A percentile compares a stretch with the other conserved stretches of the same genome.
phyloP scores from a whole-genome alignment of 257 asterid species.

The Lavandula angustifolia region DNA sequence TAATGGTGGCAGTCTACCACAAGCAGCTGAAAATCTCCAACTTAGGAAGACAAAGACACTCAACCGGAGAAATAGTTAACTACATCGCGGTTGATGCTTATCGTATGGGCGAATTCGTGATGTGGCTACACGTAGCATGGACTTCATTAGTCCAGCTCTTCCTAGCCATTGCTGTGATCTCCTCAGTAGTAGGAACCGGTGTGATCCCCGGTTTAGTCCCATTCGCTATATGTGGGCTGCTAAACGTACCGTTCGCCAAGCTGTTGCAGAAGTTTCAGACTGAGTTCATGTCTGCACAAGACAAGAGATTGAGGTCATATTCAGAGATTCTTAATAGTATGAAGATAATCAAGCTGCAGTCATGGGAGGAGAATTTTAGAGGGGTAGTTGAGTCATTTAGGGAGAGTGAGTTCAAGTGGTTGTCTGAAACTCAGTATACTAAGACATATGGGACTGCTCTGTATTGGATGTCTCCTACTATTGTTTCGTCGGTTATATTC shows the following conservation, averaged over 20 bases:
- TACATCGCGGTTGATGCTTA: conserved; percentile 79
- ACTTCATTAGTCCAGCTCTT: conserved; percentile 47
- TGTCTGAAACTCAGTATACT: conserved; percentile 48
- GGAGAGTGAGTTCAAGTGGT: conserved; percentile 60
- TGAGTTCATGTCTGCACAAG: conserved; percentile 66
- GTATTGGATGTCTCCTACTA: conserved; percentile 78
- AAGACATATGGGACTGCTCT: conserved; percentile 40
- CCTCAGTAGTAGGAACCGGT: conserved; percentile 62
- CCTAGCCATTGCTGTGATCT: conserved; percentile 46
- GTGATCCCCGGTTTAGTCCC: conserved; percentile 70
- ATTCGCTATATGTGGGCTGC: conserved; percentile 49
- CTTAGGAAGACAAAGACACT: conserved; percentile 54
- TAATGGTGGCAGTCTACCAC: conserved; percentile 64
- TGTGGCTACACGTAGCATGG: conserved; percentile 71
- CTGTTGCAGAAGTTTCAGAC: conserved; percentile 61
- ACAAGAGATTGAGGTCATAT: conserved; percentile 59
- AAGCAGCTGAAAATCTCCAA: conserved; percentile 71
- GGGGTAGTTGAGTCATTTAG: conserved; percentile 47
- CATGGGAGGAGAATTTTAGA: conserved; percentile 81
- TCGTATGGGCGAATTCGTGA: conserved; percentile 67
- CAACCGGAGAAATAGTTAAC: conserved; percentile 72
- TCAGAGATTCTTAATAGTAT: conserved; percentile 77
- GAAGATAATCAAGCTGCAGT: conserved; percentile 74
- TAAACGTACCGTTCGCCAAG: conserved; percentile 69
- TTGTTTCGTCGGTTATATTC: conserved; percentile 58